These are phyloP conservation scores for Coemansia sp. DNA, from an alignment of 192 early-diverging fungal species.

Conservation along the genomic window DNA sequence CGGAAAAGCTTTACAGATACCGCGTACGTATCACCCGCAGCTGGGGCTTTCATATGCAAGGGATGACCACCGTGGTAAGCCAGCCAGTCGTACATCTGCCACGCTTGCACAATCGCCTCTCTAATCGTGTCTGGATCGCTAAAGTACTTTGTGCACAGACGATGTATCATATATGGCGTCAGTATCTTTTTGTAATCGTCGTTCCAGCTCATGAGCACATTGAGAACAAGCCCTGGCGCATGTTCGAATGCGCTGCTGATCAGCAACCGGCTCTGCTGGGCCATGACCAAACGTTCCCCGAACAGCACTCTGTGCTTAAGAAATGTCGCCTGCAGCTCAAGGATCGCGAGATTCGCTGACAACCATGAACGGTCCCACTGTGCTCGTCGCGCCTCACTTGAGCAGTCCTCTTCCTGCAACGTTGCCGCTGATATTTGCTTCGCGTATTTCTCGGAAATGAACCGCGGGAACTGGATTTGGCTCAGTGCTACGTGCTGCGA, in stretches of 20 bases:
- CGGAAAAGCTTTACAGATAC: conserved; percentile 13
- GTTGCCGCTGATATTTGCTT: conserved; percentile 9
- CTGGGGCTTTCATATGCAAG: neutral
- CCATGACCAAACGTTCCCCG: conserved; percentile 9
- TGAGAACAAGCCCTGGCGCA: conserved; percentile 41
- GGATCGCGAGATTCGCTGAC: conserved; percentile 21
- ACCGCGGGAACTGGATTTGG: conserved; percentile 45
- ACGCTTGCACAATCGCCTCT: conserved; percentile 26
- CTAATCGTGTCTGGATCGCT: conserved; percentile 7
- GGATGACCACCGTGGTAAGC: conserved; percentile 21
- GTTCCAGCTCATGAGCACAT: conserved; percentile 41
- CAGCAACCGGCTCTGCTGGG: conserved; percentile 18
- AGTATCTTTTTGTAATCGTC: conserved; percentile 21
- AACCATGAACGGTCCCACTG: conserved; percentile 32
- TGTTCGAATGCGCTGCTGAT: conserved; percentile 28
- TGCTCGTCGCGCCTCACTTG: neutral
- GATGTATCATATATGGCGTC: conserved; percentile 1
- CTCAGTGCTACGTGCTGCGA: conserved; percentile 23
- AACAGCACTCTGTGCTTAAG: conserved; percentile 24
- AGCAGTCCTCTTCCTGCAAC: neutral
- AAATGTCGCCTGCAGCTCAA: conserved; percentile 22
- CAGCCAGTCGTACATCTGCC: conserved; percentile 46
- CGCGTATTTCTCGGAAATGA: conserved; percentile 29
- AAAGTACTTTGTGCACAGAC: conserved; percentile 20
- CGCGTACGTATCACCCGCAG: neutral